Base-by-base conservation (phyloP, 2,329 filamentous ascomycete species). In the Tolypocladium nubicola region DNA sequence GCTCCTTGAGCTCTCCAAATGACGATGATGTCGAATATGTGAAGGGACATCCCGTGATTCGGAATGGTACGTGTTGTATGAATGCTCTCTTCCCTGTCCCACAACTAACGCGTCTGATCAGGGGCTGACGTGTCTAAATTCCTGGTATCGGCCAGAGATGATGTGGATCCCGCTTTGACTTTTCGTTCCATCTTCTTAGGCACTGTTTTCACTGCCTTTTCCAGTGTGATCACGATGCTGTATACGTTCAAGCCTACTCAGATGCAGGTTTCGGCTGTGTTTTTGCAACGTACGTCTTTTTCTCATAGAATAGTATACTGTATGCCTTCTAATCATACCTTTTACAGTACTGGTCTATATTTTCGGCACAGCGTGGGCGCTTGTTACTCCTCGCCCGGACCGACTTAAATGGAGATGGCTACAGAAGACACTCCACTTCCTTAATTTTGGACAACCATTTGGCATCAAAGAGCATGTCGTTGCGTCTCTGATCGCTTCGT, bases 221-320 rank as follows among this genome's bases (percentile, higher is more conserved):
- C 63, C 6, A 64, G 62, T 38, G 61, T 60, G 43, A 64, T 63
- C 52, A 64, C 62, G 8, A 63, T 62, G 61, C 56, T 64, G 1
- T 61, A 61, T 39, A 57, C 57, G 8, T 62, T 62, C 47, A 62
- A 62, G 30, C 61, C 61, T 26, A 57, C 58, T 10, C 56, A 60
- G 41, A 62, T 62, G 58, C 50, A 58, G 41, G 60, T 62, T 21
- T 62, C 61, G 0, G 60, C 56, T 21, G 58, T 62, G 26, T 62
- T 62, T 11, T 45, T 61, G 10, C 61, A 60, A 21, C 56, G 60
- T 62, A 54, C 19, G 59, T 54, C 4, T 37, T 14, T 30, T 30
- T 5, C 6, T 30, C 3, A 30, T 16, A 16, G 3, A 38, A 38
- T 14, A 38, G 1, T 11, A 6, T 38, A 5, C 2, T 11, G 21